Base-by-base conservation (phyloP, 1,139 yeast species). In the Pichia sp. region DNA sequence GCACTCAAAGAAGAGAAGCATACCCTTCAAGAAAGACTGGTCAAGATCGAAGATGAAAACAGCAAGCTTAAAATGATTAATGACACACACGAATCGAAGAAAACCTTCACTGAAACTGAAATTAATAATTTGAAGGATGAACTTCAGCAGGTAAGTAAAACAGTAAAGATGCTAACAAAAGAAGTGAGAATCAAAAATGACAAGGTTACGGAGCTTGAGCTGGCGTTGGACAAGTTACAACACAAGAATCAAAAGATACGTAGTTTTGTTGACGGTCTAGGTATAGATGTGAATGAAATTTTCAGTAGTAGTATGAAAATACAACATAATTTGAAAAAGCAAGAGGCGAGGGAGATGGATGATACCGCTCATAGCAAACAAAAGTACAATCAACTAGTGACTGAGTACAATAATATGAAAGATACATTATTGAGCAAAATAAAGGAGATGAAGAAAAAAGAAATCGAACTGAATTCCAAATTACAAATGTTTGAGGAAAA, bases 401-500 rank as follows among this genome's bases (percentile, higher is more conserved):
- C 42, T 3, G 64, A 64, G 29, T 53, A 61, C 41, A 52, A 56
- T 40, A 46, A 48, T 11, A 57, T 62, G 64, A 65, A 61, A 41
- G 54, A 54, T 36, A 66, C 64, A 41, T 43, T 64, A 31, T 29
- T 61, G 16, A 48, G 46, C 11, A 57, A 59, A 43, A 55, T 56
- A 33, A 55, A 54, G 16, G 38, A 44, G 3, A 43, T 55, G 36
- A 48, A 52, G 23, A 35, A 41, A 6, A 42, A 50, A 32, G 41
- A 51, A 11, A 49, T 50, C 27, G 49, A 54, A 27, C 42, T 54
- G 38, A 53, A 49, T 40, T 42, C 44, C 8, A 53, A 53, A 11
- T 50, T 47, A 28, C 51, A 51, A 33, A 40, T 44, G 9, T 37
- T 46, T 33, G 29, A 49, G 9, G 40, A 40, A 27, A 49, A 50